phyloP scores from a whole-genome alignment of 768 basidiomycete genomes.

The Trametes villosa region DNA sequence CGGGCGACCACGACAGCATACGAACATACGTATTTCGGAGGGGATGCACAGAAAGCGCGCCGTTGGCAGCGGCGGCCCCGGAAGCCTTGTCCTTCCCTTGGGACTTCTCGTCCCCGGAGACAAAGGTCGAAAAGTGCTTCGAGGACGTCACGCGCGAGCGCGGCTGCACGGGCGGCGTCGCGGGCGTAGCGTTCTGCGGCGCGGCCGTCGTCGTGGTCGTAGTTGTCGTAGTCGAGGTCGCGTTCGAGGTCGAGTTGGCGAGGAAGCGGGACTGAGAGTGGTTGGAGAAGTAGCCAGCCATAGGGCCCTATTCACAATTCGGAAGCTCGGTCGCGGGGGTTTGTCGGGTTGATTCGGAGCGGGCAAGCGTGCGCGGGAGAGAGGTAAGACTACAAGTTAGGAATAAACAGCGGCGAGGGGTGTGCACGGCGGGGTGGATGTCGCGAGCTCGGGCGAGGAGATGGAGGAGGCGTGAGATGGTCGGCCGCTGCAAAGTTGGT shows the following conservation, averaged over 20 bases:
- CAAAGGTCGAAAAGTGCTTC: constrained; percentile 74
- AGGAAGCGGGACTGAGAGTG: constrained; percentile 75
- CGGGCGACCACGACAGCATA: constrained; percentile 37
- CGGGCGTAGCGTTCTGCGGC: constrained; percentile 25
- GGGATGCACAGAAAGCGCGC: constrained; percentile 60
- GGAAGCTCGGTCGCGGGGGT: neutral
- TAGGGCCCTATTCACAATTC: constrained; percentile 11
- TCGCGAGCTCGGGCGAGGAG: neutral
- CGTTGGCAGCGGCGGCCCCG: constrained; percentile 42
- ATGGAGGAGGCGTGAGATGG: constrained; percentile 22
- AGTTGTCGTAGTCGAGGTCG: constrained; percentile 24
- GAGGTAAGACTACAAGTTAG: constrained; percentile 1
- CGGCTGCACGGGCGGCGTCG: constrained; percentile 27
- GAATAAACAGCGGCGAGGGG: constrained; percentile 8
- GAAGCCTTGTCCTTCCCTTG: constrained; percentile 47
- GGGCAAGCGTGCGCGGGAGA: constrained; percentile 1
- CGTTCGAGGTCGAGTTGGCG: constrained; percentile 47
- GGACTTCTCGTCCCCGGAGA: constrained; percentile 50
- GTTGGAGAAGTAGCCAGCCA: constrained; percentile 78
- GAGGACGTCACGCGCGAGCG: constrained; percentile 61
- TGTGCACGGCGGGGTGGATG: neutral
- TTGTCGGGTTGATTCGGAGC: neutral
- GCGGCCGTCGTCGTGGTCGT: constrained; percentile 33
- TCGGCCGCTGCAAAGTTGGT: constrained; percentile 17
- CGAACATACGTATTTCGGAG: constrained; percentile 89